Conservation (phyloP, 495 filamentous ascomycete species). For the Glutinoglossum americanum region DNA sequence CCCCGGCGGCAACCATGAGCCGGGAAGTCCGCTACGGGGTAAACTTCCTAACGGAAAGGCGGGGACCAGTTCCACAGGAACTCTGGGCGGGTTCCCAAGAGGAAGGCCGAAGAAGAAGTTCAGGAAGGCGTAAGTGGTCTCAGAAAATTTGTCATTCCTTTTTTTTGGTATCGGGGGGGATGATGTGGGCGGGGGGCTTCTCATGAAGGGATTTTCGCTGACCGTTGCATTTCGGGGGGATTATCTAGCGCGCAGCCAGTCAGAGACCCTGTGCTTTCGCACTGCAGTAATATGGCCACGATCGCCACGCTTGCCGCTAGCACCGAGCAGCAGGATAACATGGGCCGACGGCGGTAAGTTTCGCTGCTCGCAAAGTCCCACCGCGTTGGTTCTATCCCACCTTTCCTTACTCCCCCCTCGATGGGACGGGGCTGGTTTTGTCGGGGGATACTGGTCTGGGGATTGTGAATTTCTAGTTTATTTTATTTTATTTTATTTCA, state of each 20-base stretch:
- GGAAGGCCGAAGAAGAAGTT: conserved; percentile 1
- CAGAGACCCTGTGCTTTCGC: not conserved
- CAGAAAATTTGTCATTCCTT: not conserved
- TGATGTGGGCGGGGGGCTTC: too few relatives aligned
- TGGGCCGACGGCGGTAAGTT: not conserved
- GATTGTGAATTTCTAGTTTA: too few relatives aligned
- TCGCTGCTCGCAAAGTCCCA: too few relatives aligned
- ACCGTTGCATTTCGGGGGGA: not conserved
- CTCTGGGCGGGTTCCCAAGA: not conserved
- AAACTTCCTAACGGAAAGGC: not conserved
- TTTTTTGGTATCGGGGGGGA: too few relatives aligned
- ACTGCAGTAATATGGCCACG: not conserved
- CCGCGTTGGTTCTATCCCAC: too few relatives aligned
- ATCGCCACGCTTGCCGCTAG: not conserved
- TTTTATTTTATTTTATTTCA: too few relatives aligned
- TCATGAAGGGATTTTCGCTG: not conserved
- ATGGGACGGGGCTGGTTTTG: too few relatives aligned
- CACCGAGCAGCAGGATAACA: not conserved
- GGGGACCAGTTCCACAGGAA: not conserved
- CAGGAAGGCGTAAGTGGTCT: not conserved
- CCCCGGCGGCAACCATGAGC: not conserved
- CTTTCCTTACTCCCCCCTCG: too few relatives aligned
- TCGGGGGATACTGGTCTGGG: not conserved
- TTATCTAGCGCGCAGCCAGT: not conserved
- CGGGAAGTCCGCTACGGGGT: not conserved